These are phyloP conservation scores for Golubevia sp. DNA, from an alignment of 1,284 basidiomycete genomes.

Conservation along the genomic window DNA sequence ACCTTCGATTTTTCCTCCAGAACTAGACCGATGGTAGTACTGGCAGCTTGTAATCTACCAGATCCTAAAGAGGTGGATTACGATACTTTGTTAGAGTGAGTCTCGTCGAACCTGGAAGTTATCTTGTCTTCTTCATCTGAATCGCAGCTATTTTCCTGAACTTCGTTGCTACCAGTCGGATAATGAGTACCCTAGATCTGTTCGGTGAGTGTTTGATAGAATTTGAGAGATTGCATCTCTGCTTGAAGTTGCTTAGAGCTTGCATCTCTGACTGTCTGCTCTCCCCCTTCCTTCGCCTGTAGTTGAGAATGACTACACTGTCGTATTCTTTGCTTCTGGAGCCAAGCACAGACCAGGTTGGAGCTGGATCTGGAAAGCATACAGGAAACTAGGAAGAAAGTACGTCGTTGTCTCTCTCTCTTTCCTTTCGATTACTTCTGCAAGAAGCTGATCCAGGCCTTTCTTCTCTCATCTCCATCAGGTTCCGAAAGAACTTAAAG, in stretches of 20 bases:
- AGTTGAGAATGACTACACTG: constrained; percentile 78
- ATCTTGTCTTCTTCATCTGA: too few species aligned
- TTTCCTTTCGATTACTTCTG: neutral
- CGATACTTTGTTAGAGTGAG: constrained; percentile 75
- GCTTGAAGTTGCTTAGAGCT: too few species aligned
- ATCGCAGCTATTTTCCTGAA: neutral
- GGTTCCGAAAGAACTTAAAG: constrained; percentile 82
- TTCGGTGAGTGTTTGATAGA: constrained; percentile 12
- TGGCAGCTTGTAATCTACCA: constrained; percentile 78
- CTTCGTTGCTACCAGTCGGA: constrained; percentile 12
- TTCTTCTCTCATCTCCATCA: constrained; percentile 5
- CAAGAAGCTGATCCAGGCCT: neutral
- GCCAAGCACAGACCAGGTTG: constrained; percentile 75
- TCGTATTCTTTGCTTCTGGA: constrained; percentile 83
- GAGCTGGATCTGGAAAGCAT: constrained; percentile 89
- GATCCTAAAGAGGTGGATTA: constrained; percentile 77
- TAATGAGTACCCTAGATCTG: constrained; percentile 40
- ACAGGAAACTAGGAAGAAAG: constrained; percentile 76
- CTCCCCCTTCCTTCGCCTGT: neutral
- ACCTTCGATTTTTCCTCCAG: constrained; percentile 66
- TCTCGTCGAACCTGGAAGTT: too few species aligned
- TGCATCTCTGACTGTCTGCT: too few species aligned
- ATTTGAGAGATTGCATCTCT: neutral
- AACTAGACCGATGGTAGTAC: constrained; percentile 82
- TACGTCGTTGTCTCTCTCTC: constrained; percentile 11